Conservation (phyloP, 108 stramenopile genomes). For the Nitzschia inconspicua region DNA sequence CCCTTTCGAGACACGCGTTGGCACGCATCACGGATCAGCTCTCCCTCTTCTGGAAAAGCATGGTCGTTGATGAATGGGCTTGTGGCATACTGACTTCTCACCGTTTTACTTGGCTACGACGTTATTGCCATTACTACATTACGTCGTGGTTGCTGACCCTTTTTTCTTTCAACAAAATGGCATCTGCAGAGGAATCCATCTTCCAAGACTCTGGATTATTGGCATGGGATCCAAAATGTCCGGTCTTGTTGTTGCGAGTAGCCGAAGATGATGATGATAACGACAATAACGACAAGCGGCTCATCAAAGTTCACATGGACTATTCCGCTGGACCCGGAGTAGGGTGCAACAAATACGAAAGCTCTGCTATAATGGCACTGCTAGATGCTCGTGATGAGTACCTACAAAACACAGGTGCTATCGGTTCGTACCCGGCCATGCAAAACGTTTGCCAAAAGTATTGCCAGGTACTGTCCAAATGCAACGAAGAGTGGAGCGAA, state of each 20-base stretch:
- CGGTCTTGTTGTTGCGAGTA: constrained; percentile 27
- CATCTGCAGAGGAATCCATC: background rate
- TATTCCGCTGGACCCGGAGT: constrained; percentile 44
- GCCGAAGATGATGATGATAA: background rate
- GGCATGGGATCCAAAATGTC: constrained; percentile 35
- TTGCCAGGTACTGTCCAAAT: constrained; percentile 48
- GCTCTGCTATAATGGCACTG: constrained; percentile 52
- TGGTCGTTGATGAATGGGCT: no score
- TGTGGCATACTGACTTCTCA: no score
- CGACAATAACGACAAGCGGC: background rate
- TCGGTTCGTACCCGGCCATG: background rate
- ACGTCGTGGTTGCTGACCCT: no score
- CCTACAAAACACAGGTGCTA: constrained; percentile 9
- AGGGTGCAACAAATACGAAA: constrained; percentile 60
- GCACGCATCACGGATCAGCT: no score
- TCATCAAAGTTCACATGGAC: constrained; percentile 6
- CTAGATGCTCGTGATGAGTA: constrained; percentile 56
- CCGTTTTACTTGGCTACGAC: no score
- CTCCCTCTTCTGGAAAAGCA: no score
- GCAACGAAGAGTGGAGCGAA: constrained; percentile 42
- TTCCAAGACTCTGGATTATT: background rate
- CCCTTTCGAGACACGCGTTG: no score
- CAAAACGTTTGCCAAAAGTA: constrained; percentile 36
- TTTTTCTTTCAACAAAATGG: no score
- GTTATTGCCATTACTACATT: no score